Conservation (phyloP, 2,329 filamentous ascomycete genomes). For the Fonsecaea erecta region DNA sequence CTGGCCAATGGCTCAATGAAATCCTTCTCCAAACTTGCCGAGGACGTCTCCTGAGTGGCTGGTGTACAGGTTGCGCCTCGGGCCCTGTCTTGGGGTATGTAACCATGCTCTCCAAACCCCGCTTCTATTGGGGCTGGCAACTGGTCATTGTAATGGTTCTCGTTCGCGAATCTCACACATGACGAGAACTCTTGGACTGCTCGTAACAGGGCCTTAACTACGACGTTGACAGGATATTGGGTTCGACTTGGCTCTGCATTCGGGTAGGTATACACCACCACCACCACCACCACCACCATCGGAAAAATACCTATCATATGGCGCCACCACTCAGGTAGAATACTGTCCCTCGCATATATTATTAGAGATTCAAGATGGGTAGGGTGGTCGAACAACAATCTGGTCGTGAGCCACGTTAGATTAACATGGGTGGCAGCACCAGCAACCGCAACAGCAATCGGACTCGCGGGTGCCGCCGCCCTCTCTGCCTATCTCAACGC, state of each 20-base stretch:
- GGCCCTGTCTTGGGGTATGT: background rate
- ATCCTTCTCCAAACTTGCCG: background rate
- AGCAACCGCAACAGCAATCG: background rate
- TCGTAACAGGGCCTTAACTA: background rate
- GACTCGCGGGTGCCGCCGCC: background rate
- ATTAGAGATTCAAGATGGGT: background rate
- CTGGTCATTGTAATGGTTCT: background rate
- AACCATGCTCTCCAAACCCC: background rate
- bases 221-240: background rate
- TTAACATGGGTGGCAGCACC: background rate
- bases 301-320: background rate
- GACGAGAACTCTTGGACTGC: background rate
- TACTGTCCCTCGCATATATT: background rate
- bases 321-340: background rate
- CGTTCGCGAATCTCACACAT: background rate
- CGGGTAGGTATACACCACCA: background rate
- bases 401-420: background rate
- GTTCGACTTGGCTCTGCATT: background rate
- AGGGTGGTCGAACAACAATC: background rate
- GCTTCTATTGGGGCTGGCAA: background rate
- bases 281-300: no score
- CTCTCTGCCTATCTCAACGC: slow-evolving; percentile 2
- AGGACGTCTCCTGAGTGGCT: background rate
- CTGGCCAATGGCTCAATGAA: background rate
- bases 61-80: slow-evolving; percentile 1